Base-by-base conservation (phyloP, 2,329 filamentous ascomycete genomes). In the Claviceps citrina region DNA sequence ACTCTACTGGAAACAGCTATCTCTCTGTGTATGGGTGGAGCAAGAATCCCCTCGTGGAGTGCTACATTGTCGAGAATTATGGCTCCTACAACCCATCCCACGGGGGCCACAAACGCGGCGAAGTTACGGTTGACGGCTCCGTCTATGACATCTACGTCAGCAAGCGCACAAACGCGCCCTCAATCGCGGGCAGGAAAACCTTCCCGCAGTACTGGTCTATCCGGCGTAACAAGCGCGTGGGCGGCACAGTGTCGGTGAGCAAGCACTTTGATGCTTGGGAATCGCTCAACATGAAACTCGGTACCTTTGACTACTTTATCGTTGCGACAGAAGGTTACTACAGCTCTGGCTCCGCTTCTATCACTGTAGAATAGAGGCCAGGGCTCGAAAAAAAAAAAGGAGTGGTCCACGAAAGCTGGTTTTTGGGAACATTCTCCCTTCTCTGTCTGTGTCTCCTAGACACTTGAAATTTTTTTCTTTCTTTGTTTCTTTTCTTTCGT, bases 321-420 rank as follows among this genome's bases (percentile, higher is more conserved):
- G 55, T 73, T 16, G 70, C 70, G 12, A 68, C 66, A 1, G 70
- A 73, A 54, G 70, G 67, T 3, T 71, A 71, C 54, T 55, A 60
- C 44, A 70, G 67, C 55, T 62, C 58, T 43, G 69, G 70, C 1
- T 60, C n/a, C 2, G 24, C 36, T 10, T 31, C 31, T 18, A 36
- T 38, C 5, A 36, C 19, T 24, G 40, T 38, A 5, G 4, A 20
- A 2, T 37, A 37, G 35, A 15, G 3, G 18, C 18, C 9, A 24
- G 25, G 10, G n/a, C 20, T 24, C 19, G 9, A n/a, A n/a, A 10
- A 28, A 13, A n/a, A 13, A 13, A 3, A 7, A 30, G 3, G 4
- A n/a, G n/a, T n/a, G n/a, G n/a, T 16, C n/a, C n/a, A 34, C 3
- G 19, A 22, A 34, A 24, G 7, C 32, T 15, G n/a, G 13, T 15